phyloP scores from a whole-genome alignment of 139 green algal genomes.

The Picochlorum sp. region DNA sequence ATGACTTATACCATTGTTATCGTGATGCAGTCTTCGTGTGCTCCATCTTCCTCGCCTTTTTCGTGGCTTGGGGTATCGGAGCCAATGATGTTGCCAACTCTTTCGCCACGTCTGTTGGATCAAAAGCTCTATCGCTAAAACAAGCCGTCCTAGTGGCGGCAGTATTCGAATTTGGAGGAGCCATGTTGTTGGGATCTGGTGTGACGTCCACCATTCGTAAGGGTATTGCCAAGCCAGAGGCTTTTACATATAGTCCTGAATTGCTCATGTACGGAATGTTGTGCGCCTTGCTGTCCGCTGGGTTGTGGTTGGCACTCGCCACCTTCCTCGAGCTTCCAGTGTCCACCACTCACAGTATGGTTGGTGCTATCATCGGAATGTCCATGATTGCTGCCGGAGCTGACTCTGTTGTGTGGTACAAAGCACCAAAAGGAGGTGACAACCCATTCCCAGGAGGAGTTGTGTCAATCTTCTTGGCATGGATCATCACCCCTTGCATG shows the following conservation, averaged over 20 bases:
- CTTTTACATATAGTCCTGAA: constrained; percentile 31
- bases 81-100: constrained; percentile 31
- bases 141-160: constrained; percentile 29
- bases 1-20: no score
- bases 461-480: constrained; percentile 40
- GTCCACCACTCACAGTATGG: constrained; percentile 38
- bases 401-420: constrained; percentile 12
- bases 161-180: constrained; percentile 30
- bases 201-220: constrained; percentile 45
- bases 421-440: not conserved
- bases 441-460: constrained; percentile 42
- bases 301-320: constrained; percentile 43
- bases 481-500: constrained; percentile 42
- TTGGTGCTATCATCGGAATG: constrained; percentile 31
- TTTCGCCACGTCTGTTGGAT: constrained; percentile 9
- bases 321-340: constrained; percentile 44
- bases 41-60: constrained; percentile 19
- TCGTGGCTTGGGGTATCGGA: constrained; percentile 28
- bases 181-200: constrained; percentile 29
- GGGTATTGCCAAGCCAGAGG: constrained; percentile 29
- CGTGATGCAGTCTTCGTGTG: constrained; percentile 21
- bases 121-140: constrained; percentile 29
- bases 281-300: constrained; percentile 38
- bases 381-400: constrained; percentile 12
- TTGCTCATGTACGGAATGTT: constrained; percentile 61